phyloP scores from a whole-genome alignment of 2,329 filamentous ascomycete genomes.

The Curvularia sp. region DNA sequence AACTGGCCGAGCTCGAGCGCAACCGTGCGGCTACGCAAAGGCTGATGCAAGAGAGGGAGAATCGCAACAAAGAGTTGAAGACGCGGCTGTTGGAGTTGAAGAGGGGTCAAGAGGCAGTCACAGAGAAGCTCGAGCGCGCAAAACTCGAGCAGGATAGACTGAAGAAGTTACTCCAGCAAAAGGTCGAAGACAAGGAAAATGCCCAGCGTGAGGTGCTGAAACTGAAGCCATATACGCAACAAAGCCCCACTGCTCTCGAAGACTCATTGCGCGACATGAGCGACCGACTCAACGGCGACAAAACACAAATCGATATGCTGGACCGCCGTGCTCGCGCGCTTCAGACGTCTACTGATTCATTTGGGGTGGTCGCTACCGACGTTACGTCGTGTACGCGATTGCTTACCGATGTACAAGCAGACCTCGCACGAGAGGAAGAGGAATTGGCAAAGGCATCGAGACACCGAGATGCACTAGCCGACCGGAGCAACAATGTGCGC shows the following conservation, averaged over 20 bases:
- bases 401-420: slow-evolving; percentile 83
- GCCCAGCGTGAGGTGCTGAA: slow-evolving; percentile 87
- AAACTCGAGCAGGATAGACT: slow-evolving; percentile 81
- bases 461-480: slow-evolving; percentile 85
- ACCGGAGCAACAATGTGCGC: slow-evolving; percentile 85
- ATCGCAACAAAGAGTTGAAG: slow-evolving; percentile 86
- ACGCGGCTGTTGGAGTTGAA: slow-evolving; percentile 79
- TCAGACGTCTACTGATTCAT: slow-evolving; percentile 91
- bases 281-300: slow-evolving; percentile 78
- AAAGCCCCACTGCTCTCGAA: slow-evolving; percentile 85
- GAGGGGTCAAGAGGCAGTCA: slow-evolving; percentile 81
- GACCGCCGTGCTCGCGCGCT: slow-evolving; percentile 87
- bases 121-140: slow-evolving; percentile 80
- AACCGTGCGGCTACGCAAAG: slow-evolving; percentile 82
- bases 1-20: slow-evolving; percentile 79
- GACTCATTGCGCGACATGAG: slow-evolving; percentile 81
- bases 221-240: slow-evolving; percentile 87
- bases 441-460: slow-evolving; percentile 79
- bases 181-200: slow-evolving; percentile 71
- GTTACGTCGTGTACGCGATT: slow-evolving; percentile 88
- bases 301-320: slow-evolving; percentile 82
- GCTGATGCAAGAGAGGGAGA: slow-evolving; percentile 82
- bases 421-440: slow-evolving; percentile 89
- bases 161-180: slow-evolving; percentile 74
- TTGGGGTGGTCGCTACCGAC: slow-evolving; percentile 81